Base-by-base conservation (phyloP, 768 basidiomycete species). In the Cubamyces sp. region DNA sequence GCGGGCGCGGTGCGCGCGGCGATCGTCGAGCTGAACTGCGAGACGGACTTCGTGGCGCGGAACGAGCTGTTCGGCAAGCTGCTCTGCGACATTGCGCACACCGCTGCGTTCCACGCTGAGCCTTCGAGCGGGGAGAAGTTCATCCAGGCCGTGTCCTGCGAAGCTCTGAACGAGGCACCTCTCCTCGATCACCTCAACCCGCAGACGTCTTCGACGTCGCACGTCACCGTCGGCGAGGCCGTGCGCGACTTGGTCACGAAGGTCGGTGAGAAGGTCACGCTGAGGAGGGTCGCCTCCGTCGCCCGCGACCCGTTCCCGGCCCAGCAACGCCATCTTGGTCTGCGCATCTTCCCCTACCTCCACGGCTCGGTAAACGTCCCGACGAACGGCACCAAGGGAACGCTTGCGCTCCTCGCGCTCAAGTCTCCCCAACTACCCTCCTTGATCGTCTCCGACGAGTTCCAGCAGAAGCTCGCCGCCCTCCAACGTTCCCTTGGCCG, bases 31-130 rank as follows among this genome's bases (percentile, higher is more conserved):
- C 79, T 97, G 63, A 93, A 92, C 68, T 98, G 96, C 78, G 96
- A 98, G 78, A 97, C 96, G 54, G 96, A 98, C 77, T 98, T 97
- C 72, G 96, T 98, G 28, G 92, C 87, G 23, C 78, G 92, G 65
- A 96, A 93, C 68, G 84, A 88, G 60, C 78, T 94, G 14, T 98
- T 98, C 69, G 81, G 85, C 16, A 80, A 81, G 56, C 83, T 96
- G 41, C 89, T 91, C 14, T 80, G 82, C 42, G 87, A 92, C 68
- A 88, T 97, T 66, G 90, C 93, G 16, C 87, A 91, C 67, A 94
- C 92, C 1, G 86, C 88, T 37, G 93, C 93, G 6, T 91, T 87
- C 70, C 78, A 92, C 45, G 74, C 84, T 0, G 84, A 86, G 56
- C 82, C 85, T 48, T 71, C 76, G n/a, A 67, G 62, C 42, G 58